A percentile compares a stretch with the other conserved stretches of the same genome.
Evolutionary conservation across 768 basidiomycete species (phyloP).

Genomic region (Rhodotorula toruloides): DNA sequence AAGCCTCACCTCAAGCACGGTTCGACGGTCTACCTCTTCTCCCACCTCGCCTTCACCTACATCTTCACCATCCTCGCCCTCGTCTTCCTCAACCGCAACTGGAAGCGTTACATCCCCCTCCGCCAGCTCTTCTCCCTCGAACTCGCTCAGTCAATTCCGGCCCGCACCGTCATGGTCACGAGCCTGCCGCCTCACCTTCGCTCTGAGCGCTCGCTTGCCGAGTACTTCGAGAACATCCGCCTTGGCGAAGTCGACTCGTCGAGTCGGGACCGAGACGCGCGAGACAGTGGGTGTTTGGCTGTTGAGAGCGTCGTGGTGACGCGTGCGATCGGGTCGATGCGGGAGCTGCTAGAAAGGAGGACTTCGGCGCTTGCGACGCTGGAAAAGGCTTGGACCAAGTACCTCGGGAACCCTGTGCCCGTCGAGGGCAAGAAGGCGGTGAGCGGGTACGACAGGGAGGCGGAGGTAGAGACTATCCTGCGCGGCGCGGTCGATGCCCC

Average conservation of each 20-base stretch:
- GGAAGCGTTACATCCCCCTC: slow-evolving; percentile 76
- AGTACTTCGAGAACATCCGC: slow-evolving; percentile 87
- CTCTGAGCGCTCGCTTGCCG: slow-evolving; percentile 76
- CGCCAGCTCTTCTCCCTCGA: slow-evolving; percentile 92
- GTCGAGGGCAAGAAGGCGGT: slow-evolving; percentile 50
- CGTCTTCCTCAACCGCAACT: slow-evolving; percentile 81
- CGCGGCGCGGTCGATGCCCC: slow-evolving; percentile 47
- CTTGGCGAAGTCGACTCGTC: slow-evolving; percentile 44
- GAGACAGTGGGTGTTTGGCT: slow-evolving; percentile 42
- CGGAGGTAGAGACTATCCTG: slow-evolving; percentile 48
- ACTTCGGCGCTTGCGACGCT: slow-evolving; percentile 73
- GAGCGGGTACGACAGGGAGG: slow-evolving; percentile 66
- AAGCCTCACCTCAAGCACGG: slow-evolving; percentile 51
- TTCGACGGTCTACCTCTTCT: slow-evolving; percentile 57
- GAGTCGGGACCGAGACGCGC: no score
- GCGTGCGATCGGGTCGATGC: slow-evolving; percentile 70
- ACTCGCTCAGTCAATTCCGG: slow-evolving; percentile 87
- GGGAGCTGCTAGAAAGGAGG: slow-evolving; percentile 66
- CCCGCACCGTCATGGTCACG: slow-evolving; percentile 84
- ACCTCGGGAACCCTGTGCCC: slow-evolving; percentile 83
- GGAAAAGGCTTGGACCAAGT: slow-evolving; percentile 80
- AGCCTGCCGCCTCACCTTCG: slow-evolving; percentile 77
- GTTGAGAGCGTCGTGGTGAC: slow-evolving; percentile 91
- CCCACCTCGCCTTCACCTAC: slow-evolving; percentile 86
- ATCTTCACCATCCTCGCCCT: slow-evolving; percentile 82